These are phyloP conservation scores for Fusarium clavum DNA, from an alignment of 2,329 filamentous ascomycete species.

Conservation along the genomic window DNA sequence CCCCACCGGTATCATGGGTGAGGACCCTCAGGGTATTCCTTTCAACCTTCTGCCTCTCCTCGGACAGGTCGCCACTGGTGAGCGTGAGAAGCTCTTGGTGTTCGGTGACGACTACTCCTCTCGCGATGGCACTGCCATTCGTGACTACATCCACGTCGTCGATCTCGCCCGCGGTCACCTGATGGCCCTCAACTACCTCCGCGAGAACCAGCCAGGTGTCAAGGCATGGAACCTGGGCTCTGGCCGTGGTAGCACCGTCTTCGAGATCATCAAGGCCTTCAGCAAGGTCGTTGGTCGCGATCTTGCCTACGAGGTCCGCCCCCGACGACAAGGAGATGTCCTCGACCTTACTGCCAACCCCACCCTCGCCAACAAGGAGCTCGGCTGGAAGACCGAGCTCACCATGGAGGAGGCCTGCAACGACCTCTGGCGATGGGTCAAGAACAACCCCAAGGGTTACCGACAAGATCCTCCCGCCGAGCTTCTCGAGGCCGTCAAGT, in stretches of 20 bases:
- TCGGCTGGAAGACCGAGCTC: constrained; percentile 90
- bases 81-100: constrained; percentile 92
- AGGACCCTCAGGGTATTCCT: constrained; percentile 94
- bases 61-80: constrained; percentile 94
- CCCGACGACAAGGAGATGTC: constrained; percentile 87
- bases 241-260: constrained; percentile 93
- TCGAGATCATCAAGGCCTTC: constrained; percentile 97
- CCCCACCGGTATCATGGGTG: constrained; percentile 96
- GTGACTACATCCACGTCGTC: constrained; percentile 97
- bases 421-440: constrained; percentile 96
- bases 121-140: constrained; percentile 90
- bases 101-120: constrained; percentile 96
- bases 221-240: constrained; percentile 97
- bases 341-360: constrained; percentile 95
- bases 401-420: constrained; percentile 93
- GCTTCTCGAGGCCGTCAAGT: constrained; percentile 75
- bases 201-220: constrained; percentile 85
- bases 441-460: constrained; percentile 97
- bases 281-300: constrained; percentile 85
- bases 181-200: constrained; percentile 89
- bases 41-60: constrained; percentile 96
- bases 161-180: constrained; percentile 90
- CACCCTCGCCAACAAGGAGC: constrained; percentile 84
- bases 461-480: constrained; percentile 88
- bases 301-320: constrained; percentile 86